A percentile compares a stretch with the other conserved stretches of the same genome.
These are phyloP conservation scores for Diutina mesorugosa DNA, from an alignment of 1,139 yeast genomes.

Conservation along the genomic window DNA sequence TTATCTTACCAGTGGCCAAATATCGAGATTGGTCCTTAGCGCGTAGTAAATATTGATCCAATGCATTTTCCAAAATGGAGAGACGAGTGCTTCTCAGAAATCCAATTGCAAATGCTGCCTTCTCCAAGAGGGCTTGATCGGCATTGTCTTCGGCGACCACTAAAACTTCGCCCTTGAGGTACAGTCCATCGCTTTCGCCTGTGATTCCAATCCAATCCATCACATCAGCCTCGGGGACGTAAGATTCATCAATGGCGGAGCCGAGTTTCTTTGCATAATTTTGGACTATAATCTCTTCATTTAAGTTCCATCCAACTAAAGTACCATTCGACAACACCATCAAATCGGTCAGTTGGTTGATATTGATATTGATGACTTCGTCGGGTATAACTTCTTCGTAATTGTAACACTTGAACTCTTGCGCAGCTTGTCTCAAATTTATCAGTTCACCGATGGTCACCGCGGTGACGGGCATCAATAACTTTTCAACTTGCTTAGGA, in stretches of 20 bases:
- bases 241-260: slow-evolving; percentile 19
- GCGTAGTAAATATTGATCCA: slow-evolving; percentile 27
- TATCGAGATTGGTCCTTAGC: background rate
- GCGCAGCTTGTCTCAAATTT: slow-evolving; percentile 33
- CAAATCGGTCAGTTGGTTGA: background rate
- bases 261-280: background rate
- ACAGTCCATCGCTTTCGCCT: slow-evolving; percentile 17
- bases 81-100: slow-evolving; percentile 75
- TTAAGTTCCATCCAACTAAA: slow-evolving; percentile 70
- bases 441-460: slow-evolving; percentile 62
- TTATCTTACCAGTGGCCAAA: slow-evolving; percentile 18
- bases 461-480: slow-evolving; percentile 33
- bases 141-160: slow-evolving; percentile 39
- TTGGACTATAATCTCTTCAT: slow-evolving; percentile 21
- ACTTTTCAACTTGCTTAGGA: slow-evolving; percentile 14
- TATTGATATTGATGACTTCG: background rate
- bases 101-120: slow-evolving; percentile 84
- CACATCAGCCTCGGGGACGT: slow-evolving; percentile 66
- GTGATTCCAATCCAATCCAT: slow-evolving; percentile 65
- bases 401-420: slow-evolving; percentile 10
- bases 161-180: slow-evolving; percentile 58
- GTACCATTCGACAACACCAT: slow-evolving; percentile 63
- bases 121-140: slow-evolving; percentile 47
- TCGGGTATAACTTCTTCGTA: slow-evolving; percentile 21
- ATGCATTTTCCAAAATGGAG: slow-evolving; percentile 60